Evolutionary conservation across 2,329 filamentous ascomycete genomes (phyloP).

Genomic region (Meredithiella fracta): DNA sequence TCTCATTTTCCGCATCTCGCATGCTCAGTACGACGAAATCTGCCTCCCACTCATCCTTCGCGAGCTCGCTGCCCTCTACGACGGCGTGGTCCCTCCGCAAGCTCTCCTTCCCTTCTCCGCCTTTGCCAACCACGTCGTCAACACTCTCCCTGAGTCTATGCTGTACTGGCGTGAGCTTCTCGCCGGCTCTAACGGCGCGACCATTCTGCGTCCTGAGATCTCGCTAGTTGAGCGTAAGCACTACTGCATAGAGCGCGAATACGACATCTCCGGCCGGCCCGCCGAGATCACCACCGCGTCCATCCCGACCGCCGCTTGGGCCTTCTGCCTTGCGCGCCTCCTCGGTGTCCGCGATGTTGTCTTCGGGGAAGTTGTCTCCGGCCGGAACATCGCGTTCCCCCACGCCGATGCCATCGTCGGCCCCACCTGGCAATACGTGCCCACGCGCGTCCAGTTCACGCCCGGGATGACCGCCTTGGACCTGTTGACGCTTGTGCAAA

Average conservation of each 20-base stretch:
- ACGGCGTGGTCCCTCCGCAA: constrained; percentile 13
- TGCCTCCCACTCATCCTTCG: constrained; percentile 45
- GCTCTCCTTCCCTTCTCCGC: constrained; percentile 27
- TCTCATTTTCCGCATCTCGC: constrained; percentile 46
- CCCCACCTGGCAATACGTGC: constrained; percentile 51
- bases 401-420: constrained; percentile 40
- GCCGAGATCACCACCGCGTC: constrained; percentile 46
- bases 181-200: constrained; percentile 32
- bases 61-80: constrained; percentile 37
- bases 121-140: constrained; percentile 29
- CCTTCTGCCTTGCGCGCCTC: constrained; percentile 41
- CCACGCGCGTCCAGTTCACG: constrained; percentile 41
- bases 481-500: constrained; percentile 36
- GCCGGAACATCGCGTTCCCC: constrained; percentile 39
- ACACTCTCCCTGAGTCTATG: constrained; percentile 32
- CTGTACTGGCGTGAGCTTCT: constrained; percentile 47
- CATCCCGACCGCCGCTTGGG: constrained; percentile 51
- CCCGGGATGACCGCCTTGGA: constrained; percentile 33
- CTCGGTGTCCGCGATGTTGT: constrained; percentile 38
- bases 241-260: constrained; percentile 26
- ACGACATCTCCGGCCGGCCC: constrained; percentile 31
- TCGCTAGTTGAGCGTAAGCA: constrained; percentile 24
- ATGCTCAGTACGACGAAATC: constrained; percentile 55
- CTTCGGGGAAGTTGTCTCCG: constrained; percentile 50
- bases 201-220: constrained; percentile 23